Evolutionary conservation across 2,329 filamentous ascomycete genomes (phyloP), one percentile per base, ranked within the genome.

Genomic region (Colletotrichum paranaense): DNA sequence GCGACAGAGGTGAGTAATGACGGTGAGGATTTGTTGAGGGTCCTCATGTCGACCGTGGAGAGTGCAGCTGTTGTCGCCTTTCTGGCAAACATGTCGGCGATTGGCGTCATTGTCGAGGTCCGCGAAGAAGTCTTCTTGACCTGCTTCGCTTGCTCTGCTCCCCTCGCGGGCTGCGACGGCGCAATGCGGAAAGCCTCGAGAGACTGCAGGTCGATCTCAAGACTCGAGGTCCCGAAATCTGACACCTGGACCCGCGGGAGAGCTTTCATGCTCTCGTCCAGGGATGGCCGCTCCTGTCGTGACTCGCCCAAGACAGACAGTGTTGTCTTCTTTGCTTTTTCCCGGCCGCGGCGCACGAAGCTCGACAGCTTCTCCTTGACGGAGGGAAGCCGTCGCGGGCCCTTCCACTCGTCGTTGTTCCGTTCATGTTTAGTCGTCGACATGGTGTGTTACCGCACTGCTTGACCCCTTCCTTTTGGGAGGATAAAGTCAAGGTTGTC

Each of bases 311-410:
- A 30, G 16, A 68, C 28, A 52, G 69, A 69, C 58, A 60, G n/a
- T 14, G 65, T 72, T 28, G 66, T 69, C 42, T 72, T 72, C 69
- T 68, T 72, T n/a, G 69, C 66, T 66, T 69, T 30, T 9, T 66
- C 69, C 30, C 58, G 58, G 2, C 69, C 66, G 24, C 66, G 69
- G 24, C 38, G 58, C 11, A 68, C 65, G 16, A 72, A 46, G 69
- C 66, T 42, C 1, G 69, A 72, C 53, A 72, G 59, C 66, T 64
- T 72, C 52, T 72, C 69, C 69, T 52, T 72, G 19, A 72, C 69
- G 30, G 66, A 72, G 11, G 53, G 42, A 24, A 69, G 58, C 66
- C 66, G 65, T 35, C 66, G 66, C 42, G 42, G 66, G 69, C 28
- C 52, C 24, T 52, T 5, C 69, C 69, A 64, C 16, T 69, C 69